Evolutionary conservation across 352 stramenopile species (phyloP).

Genomic region (Saprolegnia diclina): DNA sequence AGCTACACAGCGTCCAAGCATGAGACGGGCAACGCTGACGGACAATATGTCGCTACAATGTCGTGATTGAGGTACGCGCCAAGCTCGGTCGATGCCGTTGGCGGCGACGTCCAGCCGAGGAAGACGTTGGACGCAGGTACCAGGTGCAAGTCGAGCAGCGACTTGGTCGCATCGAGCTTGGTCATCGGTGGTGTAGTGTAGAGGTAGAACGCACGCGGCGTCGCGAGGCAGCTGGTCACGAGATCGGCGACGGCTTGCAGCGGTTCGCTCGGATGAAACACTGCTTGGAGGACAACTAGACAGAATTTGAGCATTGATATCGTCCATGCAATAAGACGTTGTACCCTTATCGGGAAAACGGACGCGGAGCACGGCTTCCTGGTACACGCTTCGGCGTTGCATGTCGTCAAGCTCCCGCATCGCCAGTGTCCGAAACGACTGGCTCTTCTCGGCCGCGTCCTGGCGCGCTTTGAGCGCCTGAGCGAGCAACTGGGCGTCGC

Average conservation of each 20-base stretch:
- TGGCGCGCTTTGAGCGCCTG: conserved; percentile 67
- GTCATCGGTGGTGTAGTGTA: conserved; percentile 75
- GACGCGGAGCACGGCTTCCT: conserved; percentile 65
- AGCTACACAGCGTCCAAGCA: not conserved
- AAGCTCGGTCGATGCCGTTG: conserved; percentile 26
- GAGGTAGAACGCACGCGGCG: conserved; percentile 51
- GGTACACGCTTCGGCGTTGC: conserved; percentile 76
- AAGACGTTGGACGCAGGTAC: conserved; percentile 73
- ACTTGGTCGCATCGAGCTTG: conserved; percentile 49
- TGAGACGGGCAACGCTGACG: too few species aligned
- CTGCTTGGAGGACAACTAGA: conserved; percentile 67
- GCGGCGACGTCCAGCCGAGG: conserved; percentile 53
- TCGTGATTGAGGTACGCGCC: conserved; percentile 31
- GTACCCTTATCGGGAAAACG: conserved; percentile 80
- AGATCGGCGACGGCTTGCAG: conserved; percentile 63
- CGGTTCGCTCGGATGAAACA: conserved; percentile 78
- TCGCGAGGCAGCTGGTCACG: conserved; percentile 46
- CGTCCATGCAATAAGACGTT: not conserved
- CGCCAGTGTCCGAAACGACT: conserved; percentile 81
- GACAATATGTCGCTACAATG: not conserved
- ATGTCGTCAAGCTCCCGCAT: conserved; percentile 86
- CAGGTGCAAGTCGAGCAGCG: conserved; percentile 59
- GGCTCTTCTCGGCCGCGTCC: conserved; percentile 67
- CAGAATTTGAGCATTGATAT: not conserved
- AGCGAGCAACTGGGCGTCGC: conserved; percentile 63